A percentile compares a stretch with the other conserved stretches of the same genome.
Evolutionary conservation across 768 basidiomycete species (phyloP).

Genomic region (Xerocomellus dryophilus): DNA sequence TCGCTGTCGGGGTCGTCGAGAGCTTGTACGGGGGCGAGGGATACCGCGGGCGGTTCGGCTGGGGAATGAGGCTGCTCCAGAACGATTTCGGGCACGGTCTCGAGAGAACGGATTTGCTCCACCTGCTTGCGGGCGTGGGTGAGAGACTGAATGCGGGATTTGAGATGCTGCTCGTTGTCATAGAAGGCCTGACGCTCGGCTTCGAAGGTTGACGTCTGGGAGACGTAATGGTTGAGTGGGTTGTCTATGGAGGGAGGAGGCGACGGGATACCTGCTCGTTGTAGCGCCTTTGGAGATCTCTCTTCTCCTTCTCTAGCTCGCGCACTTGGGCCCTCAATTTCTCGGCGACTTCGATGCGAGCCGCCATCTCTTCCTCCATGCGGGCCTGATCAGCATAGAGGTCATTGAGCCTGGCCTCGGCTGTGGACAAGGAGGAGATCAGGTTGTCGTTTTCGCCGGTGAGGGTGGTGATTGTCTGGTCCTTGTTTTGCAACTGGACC

Average conservation of each 20-base stretch:
- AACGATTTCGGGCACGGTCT: conserved; percentile 41
- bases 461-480: conserved; percentile 60
- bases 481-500: conserved; percentile 74
- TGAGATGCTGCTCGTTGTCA: conserved; percentile 91
- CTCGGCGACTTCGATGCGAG: conserved; percentile 78
- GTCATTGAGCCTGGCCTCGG: conserved; percentile 73
- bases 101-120: conserved; percentile 35
- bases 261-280: conserved; percentile 69
- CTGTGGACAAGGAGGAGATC: conserved; percentile 58
- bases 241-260: conserved; percentile 15
- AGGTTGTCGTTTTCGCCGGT: conserved; percentile 63
- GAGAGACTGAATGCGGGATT: conserved; percentile 83
- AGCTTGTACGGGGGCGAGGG: conserved; percentile 40
- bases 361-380: conserved; percentile 77
- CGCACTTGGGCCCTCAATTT: conserved; percentile 78
- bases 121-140: conserved; percentile 60
- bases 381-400: conserved; percentile 79
- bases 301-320: conserved; percentile 86
- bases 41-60: conserved; percentile 21
- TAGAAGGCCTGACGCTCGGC: conserved; percentile 90
- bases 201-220: conserved; percentile 81
- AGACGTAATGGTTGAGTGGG: conserved; percentile 7
- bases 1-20: conserved; percentile 66
- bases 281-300: conserved; percentile 77
- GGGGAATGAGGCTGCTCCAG: conserved; percentile 34